A percentile compares a stretch with the other conserved stretches of the same genome.
Evolutionary conservation across 2,329 filamentous ascomycete species (phyloP).

Genomic region (Penicillium glabrum): DNA sequence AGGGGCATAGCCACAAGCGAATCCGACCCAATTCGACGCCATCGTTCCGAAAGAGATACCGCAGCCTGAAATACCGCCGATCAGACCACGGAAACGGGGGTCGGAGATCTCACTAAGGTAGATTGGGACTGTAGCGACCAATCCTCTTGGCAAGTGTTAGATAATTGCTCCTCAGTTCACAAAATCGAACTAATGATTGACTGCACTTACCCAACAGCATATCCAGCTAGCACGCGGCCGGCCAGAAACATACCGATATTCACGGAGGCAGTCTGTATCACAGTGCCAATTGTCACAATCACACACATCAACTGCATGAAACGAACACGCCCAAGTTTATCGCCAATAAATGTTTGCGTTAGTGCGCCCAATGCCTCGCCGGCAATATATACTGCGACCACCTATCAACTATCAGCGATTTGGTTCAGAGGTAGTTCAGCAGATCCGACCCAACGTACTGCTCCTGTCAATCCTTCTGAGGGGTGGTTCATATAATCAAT

Average conservation of each 20-base stretch:
- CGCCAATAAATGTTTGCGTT: constrained; percentile 54
- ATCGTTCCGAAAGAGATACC: constrained; percentile 58
- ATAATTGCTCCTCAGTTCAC: background rate
- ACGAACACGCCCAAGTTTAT: constrained; percentile 53
- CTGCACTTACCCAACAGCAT: constrained; percentile 45
- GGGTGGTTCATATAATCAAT: constrained; percentile 59
- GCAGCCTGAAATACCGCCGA: constrained; percentile 55
- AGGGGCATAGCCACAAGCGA: constrained; percentile 54
- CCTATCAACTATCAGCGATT: constrained; percentile 28
- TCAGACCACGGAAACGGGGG: constrained; percentile 51
- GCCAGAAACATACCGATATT: constrained; percentile 58
- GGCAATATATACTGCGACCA: constrained; percentile 60
- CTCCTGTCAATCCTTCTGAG: constrained; percentile 56
- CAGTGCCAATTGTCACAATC: constrained; percentile 55
- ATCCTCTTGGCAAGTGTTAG: constrained; percentile 37
- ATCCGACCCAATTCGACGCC: constrained; percentile 59
- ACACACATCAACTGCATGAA: constrained; percentile 57
- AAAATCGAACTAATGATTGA: background rate
- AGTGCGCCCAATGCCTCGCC: constrained; percentile 59
- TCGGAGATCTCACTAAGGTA: constrained; percentile 58
- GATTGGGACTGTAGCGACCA: constrained; percentile 55
- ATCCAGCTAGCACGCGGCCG: constrained; percentile 50
- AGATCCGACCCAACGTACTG: constrained; percentile 35
- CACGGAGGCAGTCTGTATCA: constrained; percentile 55
- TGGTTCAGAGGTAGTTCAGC: no score